Evolutionary conservation across 306 rosid species (phyloP).

Genomic region (Lathyrus aphaca): DNA sequence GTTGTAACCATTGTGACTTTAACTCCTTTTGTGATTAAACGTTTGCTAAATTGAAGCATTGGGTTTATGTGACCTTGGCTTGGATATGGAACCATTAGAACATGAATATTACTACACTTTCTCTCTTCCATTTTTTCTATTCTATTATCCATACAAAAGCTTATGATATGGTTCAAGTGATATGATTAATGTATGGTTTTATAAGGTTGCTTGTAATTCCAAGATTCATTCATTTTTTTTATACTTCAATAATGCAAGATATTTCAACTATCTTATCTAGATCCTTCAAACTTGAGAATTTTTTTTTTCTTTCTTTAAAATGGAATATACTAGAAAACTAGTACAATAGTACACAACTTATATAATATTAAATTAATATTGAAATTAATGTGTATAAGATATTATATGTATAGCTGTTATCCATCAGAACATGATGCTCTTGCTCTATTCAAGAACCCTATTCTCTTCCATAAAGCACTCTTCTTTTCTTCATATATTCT

Average conservation of each 20-base stretch:
- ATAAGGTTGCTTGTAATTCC: not conserved
- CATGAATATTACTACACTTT: slow-evolving; percentile 21
- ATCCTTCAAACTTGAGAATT: too few species aligned
- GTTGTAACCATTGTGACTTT: slow-evolving; percentile 56
- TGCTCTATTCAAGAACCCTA: too few species aligned
- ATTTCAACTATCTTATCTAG: too few species aligned
- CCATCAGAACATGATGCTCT: too few species aligned
- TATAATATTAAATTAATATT: too few species aligned
- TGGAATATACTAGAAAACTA: too few species aligned
- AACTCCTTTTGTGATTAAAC: slow-evolving; percentile 46
- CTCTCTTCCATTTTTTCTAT: slow-evolving; percentile 28
- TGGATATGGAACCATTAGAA: slow-evolving; percentile 59
- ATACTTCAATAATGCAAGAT: not conserved
- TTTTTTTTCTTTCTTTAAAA: too few species aligned
- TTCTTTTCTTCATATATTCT: too few species aligned
- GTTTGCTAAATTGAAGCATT: slow-evolving; percentile 55
- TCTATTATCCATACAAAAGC: not conserved
- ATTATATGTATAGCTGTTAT: too few species aligned
- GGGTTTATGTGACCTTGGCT: slow-evolving; percentile 74
- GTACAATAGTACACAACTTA: too few species aligned
- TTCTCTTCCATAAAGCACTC: too few species aligned
- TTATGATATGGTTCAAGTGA: not conserved
- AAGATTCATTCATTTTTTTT: not conserved
- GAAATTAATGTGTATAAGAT: too few species aligned
- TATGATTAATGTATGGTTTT: not conserved